phyloP scores from a whole-genome alignment of 2,329 filamentous ascomycete species.

The Ceratocystis destructans region DNA sequence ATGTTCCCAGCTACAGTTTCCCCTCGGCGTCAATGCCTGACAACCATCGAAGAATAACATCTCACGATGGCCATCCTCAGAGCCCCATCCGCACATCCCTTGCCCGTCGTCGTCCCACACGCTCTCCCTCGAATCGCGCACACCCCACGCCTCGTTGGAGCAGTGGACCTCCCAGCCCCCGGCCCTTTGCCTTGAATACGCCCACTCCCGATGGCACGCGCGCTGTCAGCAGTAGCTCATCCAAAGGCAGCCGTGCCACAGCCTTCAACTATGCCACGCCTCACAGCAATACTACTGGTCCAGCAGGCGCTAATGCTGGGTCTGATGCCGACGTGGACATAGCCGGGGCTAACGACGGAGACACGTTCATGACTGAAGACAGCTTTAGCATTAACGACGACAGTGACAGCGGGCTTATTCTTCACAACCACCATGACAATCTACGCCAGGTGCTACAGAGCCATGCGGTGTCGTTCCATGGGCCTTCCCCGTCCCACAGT shows the following conservation, averaged over 20 bases:
- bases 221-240: conserved; percentile 14
- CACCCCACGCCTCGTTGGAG: conserved; percentile 45
- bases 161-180: conserved; percentile 33
- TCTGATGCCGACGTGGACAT: conserved; percentile 22
- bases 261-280: conserved; percentile 64
- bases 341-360: conserved; percentile 21
- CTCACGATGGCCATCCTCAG: conserved; percentile 1
- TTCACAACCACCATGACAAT: conserved; percentile 14
- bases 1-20: conserved; percentile 33
- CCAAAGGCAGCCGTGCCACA: conserved; percentile 28
- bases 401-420: conserved; percentile 22
- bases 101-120: conserved; percentile 32
- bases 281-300: conserved; percentile 46
- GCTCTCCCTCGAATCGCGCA: conserved; percentile 40
- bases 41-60: conserved; percentile 11
- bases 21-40: conserved; percentile 23
- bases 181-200: conserved; percentile 27
- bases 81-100: conserved; percentile 5
- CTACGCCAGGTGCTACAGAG: conserved; percentile 21
- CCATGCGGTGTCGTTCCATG: conserved; percentile 13
- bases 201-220: conserved; percentile 11
- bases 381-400: conserved; percentile 24
- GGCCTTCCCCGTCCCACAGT: conserved; percentile 18
- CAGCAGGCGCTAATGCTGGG: conserved; percentile 22
- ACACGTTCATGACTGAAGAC: conserved; percentile 28